These are phyloP conservation scores for Austroboletus eburneus DNA, from an alignment of 768 basidiomycete genomes.

Conservation along the genomic window DNA sequence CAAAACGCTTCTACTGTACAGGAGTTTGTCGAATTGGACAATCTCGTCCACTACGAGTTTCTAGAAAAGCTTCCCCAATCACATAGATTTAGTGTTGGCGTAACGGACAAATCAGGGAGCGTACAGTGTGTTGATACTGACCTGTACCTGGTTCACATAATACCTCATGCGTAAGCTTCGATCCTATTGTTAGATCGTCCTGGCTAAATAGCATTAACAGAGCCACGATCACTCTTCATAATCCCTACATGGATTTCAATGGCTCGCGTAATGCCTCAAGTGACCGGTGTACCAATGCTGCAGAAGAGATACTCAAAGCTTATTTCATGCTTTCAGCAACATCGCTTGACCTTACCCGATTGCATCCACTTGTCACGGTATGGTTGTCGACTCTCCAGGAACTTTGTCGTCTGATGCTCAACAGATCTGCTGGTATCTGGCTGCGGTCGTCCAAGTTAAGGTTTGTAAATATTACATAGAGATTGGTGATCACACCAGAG, in stretches of 20 bases:
- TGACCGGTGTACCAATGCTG: conserved; percentile 66
- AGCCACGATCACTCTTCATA: conserved; percentile 85
- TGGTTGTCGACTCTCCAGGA: conserved; percentile 24
- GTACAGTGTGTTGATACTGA: conserved; percentile 68
- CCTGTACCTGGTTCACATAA: conserved; percentile 80
- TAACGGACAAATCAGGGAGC: conserved; percentile 54
- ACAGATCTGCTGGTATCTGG: conserved; percentile 89
- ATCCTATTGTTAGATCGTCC: conserved; percentile 3
- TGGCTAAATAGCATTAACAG: conserved; percentile 35
- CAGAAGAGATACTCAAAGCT: conserved; percentile 66
- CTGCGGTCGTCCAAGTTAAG: conserved; percentile 82
- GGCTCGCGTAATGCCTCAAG: conserved; percentile 65
- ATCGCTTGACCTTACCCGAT: conserved; percentile 71
- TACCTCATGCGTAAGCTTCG: conserved; percentile 74
- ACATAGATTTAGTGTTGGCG: conserved; percentile 60
- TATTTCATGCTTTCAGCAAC: conserved; percentile 79
- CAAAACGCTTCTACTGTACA: conserved; percentile 67
- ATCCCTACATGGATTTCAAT: conserved; percentile 74
- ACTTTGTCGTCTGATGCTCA: conserved; percentile 13
- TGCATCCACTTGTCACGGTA: conserved; percentile 82
- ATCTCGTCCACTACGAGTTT: conserved; percentile 63
- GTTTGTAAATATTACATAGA: conserved; percentile 85
- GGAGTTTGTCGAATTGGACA: conserved; percentile 69
- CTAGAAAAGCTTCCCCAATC: conserved; percentile 65
- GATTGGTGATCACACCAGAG: conserved; percentile 65